A percentile compares a stretch with the other conserved stretches of the same genome.
Conservation (phyloP, 352 stramenopile genomes). For the Globisporangium cylindrosporum region DNA sequence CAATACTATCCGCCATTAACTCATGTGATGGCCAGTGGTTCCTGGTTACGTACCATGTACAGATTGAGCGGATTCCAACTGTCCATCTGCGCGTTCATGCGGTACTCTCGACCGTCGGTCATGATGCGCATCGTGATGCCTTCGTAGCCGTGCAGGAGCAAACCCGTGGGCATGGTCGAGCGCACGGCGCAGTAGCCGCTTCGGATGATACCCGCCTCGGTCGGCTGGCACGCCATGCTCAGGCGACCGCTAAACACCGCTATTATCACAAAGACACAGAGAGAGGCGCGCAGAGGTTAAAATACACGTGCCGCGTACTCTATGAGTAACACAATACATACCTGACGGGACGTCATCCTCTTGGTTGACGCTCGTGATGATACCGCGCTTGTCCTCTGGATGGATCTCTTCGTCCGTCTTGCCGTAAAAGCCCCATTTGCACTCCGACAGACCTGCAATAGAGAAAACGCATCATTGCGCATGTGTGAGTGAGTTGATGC, state of each 20-base stretch:
- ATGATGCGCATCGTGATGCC: conserved; percentile 84
- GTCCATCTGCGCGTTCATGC: conserved; percentile 83
- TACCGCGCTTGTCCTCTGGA: conserved; percentile 19
- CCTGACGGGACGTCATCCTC: conserved; percentile 52
- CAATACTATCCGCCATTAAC: not conserved
- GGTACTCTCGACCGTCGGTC: conserved; percentile 83
- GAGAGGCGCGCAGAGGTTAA: not conserved
- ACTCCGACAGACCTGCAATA: conserved; percentile 53
- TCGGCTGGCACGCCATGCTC: conserved; percentile 75
- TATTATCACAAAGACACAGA: conserved; percentile 15
- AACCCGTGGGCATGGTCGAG: conserved; percentile 41
- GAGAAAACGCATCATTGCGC: not conserved
- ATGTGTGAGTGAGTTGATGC: not conserved
- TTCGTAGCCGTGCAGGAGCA: conserved; percentile 80
- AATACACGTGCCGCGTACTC: not conserved
- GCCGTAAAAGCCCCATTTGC: conserved; percentile 66
- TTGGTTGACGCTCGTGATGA: conserved; percentile 46
- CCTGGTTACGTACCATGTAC: conserved; percentile 58
- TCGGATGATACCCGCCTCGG: conserved; percentile 69
- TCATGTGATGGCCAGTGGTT: not conserved
- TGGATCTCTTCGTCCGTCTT: conserved; percentile 17
- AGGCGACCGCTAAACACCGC: conserved; percentile 72
- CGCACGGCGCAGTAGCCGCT: conserved; percentile 86
- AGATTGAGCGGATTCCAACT: conserved; percentile 87
- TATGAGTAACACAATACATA: conserved; percentile 15